A percentile compares a stretch with the other conserved stretches of the same genome.
These are phyloP conservation scores for Opeltia flavorubescens DNA, from an alignment of 495 filamentous ascomycete species.

Conservation along the genomic window DNA sequence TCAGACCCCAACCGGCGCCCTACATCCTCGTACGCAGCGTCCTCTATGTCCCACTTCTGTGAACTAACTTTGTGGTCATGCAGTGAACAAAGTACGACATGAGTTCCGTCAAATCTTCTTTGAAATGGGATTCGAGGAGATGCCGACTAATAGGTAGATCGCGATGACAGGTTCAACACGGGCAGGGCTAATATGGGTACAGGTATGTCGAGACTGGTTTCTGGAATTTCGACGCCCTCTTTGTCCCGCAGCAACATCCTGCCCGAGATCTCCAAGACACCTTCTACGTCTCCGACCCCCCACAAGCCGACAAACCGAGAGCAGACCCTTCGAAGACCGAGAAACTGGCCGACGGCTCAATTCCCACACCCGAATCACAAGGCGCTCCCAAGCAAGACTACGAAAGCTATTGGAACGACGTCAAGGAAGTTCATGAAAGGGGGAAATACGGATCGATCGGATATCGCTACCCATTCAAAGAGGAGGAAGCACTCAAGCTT, in stretches of 20 bases:
- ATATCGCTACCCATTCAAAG: constrained; percentile 86
- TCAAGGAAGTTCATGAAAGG: constrained; percentile 63
- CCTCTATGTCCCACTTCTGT: background rate
- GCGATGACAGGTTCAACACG: background rate
- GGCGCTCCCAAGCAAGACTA: constrained; percentile 46
- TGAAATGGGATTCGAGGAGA: constrained; percentile 76
- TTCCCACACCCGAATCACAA: constrained; percentile 11
- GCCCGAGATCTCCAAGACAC: constrained; percentile 94
- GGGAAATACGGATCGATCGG: constrained; percentile 90
- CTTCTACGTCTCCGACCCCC: constrained; percentile 90
- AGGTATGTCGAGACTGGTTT: constrained; percentile 90
- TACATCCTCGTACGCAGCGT: constrained; percentile 50
- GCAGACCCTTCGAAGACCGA: constrained; percentile 42
- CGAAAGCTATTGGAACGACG: constrained; percentile 74
- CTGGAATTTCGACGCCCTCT: constrained; percentile 98
- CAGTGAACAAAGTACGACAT: constrained; percentile 80
- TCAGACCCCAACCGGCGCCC: constrained; percentile 60
- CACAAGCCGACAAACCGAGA: constrained; percentile 57
- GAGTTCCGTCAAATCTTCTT: constrained; percentile 98
- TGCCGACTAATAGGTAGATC: constrained; percentile 53
- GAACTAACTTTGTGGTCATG: background rate
- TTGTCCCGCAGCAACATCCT: constrained; percentile 94
- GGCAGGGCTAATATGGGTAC: constrained; percentile 24
- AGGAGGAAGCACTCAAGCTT: constrained; percentile 74
- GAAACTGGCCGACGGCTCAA: constrained; percentile 15